Conservation (phyloP, 164 flowering plant genomes). For the Protea cynaroides region DNA sequence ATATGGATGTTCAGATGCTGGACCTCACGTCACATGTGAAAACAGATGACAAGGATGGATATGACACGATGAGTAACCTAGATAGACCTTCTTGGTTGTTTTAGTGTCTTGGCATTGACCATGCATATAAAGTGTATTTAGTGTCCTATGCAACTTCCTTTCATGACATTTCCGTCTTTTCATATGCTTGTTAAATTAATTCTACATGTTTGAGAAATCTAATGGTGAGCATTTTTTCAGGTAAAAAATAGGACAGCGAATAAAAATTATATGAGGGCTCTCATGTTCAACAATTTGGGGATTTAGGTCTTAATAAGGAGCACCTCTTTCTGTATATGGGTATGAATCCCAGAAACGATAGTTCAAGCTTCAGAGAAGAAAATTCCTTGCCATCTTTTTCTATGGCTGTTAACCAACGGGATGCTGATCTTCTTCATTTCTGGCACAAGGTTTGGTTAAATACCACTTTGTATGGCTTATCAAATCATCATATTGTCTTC, state of each 20-base stretch:
- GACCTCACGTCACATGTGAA: no score
- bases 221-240: conserved; percentile 32
- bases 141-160: no score
- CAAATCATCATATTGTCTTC: neutral
- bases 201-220: neutral
- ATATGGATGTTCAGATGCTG: no score
- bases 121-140: no score
- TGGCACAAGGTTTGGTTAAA: conserved; percentile 56
- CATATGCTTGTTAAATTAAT: no score
- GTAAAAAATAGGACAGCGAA: conserved; percentile 64
- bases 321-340: conserved; percentile 58
- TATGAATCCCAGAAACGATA: conserved; percentile 74
- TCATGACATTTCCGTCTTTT: no score
- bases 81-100: no score
- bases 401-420: conserved; percentile 65
- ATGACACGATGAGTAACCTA: no score
- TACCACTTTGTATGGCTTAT: no score
- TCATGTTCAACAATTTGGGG: conserved; percentile 92
- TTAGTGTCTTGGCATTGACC: no score
- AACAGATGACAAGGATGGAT: no score
- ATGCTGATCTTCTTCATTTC: conserved; percentile 81
- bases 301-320: conserved; percentile 40
- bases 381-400: conserved; percentile 43
- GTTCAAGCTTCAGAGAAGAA: conserved; percentile 39
- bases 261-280: conserved; percentile 45